Evolutionary conservation across 805 yeast genomes (phyloP), one percentile per base, ranked within the genome.

Genomic region (Kuraishia ogatae): DNA sequence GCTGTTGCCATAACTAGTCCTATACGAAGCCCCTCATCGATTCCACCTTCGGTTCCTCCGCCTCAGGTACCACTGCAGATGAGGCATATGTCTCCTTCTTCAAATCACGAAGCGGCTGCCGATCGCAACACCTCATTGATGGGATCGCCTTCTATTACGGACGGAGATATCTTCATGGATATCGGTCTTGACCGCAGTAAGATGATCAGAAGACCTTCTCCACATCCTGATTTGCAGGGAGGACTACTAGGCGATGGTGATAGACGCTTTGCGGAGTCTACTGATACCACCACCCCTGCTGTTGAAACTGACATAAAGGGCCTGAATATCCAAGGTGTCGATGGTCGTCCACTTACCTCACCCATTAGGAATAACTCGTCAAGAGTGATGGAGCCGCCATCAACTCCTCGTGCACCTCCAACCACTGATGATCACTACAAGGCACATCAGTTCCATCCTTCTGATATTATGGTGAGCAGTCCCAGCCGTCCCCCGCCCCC

Each of bases 161-260:
- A 66, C 10, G 68, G 62, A 7, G 55, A 65, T 0, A 35, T 58
- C 2, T 28, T 57, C 29, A 54, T 55, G 6, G 52, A 57, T 26
- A 28, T 11, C 21, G 26, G 20, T 15, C 11, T 23, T 2, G 50
- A 26, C 43, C 15, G 43, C 17, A 24, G 26, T 20, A 39, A 23
- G 26, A 43, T 35, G 47, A 39, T 51, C 17, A n/a, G 26, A 21
- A 35, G 21, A 8, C 22, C 50, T 29, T 56, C 52, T 35, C 56
- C 51, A 28, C 48, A 26, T 11, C 49, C 21, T 19, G 53, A 26
- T 13, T 28, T 1, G 22, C 19, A 20, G 26, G 51, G 10, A 6
- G 29, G 29, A 6, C 10, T 26, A 10, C 29, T 10, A 5, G 29
- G 5, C 10, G 29, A 26, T 6, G 29, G 10, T 26, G 5, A 5